Base-by-base conservation (phyloP, 192 early-diverging fungal species). In the Pilaira anomala region DNA sequence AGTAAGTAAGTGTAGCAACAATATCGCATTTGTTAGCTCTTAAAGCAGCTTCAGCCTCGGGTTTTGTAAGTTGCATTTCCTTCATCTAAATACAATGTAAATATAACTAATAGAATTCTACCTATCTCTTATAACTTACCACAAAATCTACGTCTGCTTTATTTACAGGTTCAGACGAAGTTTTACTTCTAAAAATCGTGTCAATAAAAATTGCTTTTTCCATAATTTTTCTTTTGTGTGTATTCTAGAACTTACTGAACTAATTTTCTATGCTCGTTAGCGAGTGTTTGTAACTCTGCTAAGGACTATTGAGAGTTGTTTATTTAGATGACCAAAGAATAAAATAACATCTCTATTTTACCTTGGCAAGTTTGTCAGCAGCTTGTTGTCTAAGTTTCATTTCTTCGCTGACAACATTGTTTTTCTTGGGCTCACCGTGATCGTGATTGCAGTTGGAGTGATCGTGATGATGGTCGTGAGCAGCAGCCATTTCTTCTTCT, bases 281-380 rank as follows among this genome's bases (percentile, higher is more conserved):
- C 62, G 21, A 39, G 16, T 46, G 30, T 39, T 24, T 63, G 33
- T 13, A 63, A 18, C 18, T 48, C 46, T 25, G 24, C 41, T 8
- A 63, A 21, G 5, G 49, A 26, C 62, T 63, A 53, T 53, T 24
- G 3, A 36, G 2, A 1, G 7, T 22, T n/a, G n/a, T n/a, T n/a
- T n/a, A n/a, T n/a, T n/a, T n/a, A n/a, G n/a, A n/a, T n/a, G n/a
- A n/a, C n/a, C n/a, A n/a, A 13, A 13, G 16, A 12, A 12, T 48
- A 14, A 18, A 22, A 30, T 7, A 12, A 19, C 11, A 19, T 1
- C 18, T n/a, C 29, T 36, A 12, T 13, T 30, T 12, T 53, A 63
- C 62, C 48, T 63, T 63, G 36, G 62, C 50, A n/a, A 63, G 19
- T 28, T 54, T 63, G 22, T 42, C 49, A 13, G 62, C 30, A 13